These are phyloP conservation scores for Austroboletus festivus DNA, from an alignment of 768 basidiomycete genomes.

Conservation along the genomic window DNA sequence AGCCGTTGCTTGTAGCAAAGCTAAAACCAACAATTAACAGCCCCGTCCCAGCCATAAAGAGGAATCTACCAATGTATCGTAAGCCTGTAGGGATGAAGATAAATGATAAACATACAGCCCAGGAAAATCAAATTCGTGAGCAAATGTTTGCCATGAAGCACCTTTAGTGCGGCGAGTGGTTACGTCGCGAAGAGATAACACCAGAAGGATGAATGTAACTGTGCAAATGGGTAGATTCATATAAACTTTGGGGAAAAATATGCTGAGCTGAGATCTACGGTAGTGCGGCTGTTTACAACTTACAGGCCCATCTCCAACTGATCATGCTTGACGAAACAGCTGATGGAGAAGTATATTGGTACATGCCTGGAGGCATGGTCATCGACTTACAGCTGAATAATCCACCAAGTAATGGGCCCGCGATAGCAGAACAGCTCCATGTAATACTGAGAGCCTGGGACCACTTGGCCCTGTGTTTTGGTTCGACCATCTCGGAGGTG, in stretches of 20 bases:
- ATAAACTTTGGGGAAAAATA: conserved; percentile 51
- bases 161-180: conserved; percentile 42
- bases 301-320: conserved; percentile 86
- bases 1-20: conserved; percentile 64
- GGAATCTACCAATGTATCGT: conserved; percentile 42
- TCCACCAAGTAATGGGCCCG: conserved; percentile 81
- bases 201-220: conserved; percentile 54
- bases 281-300: conserved; percentile 31
- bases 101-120: conserved; percentile 58
- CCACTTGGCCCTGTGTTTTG: conserved; percentile 71
- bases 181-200: conserved; percentile 58
- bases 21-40: conserved; percentile 78
- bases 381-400: conserved; percentile 65
- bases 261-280: conserved; percentile 14
- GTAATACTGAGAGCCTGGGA: conserved; percentile 81
- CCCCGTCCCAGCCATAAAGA: conserved; percentile 75
- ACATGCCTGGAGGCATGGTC: conserved; percentile 11
- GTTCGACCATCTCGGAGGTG: conserved; percentile 79
- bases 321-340: conserved; percentile 32
- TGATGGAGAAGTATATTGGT: conserved; percentile 24
- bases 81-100: conserved; percentile 15
- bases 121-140: conserved; percentile 65
- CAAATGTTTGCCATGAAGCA: conserved; percentile 56
- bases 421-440: conserved; percentile 83
- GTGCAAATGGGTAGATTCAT: conserved; percentile 78